phyloP scores from a whole-genome alignment of 192 early-diverging fungal genomes.

The Funneliformis geosporum region DNA sequence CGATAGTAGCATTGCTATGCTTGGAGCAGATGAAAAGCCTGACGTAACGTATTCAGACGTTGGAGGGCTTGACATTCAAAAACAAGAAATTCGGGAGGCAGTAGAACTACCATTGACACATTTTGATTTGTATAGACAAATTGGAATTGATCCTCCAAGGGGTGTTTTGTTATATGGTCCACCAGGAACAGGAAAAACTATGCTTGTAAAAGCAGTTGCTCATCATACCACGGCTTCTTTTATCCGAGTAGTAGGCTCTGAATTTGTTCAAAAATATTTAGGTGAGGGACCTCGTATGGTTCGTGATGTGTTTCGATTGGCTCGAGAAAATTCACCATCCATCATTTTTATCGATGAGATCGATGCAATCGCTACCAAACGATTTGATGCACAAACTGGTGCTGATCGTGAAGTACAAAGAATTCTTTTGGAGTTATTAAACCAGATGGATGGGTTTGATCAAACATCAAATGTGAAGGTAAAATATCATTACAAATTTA shows the following conservation, averaged over 20 bases:
- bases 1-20: slow-evolving; percentile 86
- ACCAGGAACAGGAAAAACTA: slow-evolving; percentile 98
- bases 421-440: slow-evolving; percentile 94
- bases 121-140: slow-evolving; percentile 96
- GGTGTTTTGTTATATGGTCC: slow-evolving; percentile 99
- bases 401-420: slow-evolving; percentile 99
- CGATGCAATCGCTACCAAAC: slow-evolving; percentile 97
- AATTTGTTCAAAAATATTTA: slow-evolving; percentile 99
- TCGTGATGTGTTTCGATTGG: slow-evolving; percentile 94
- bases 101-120: slow-evolving; percentile 98
- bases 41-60: slow-evolving; percentile 82
- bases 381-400: slow-evolving; percentile 97
- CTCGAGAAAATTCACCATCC: slow-evolving; percentile 94
- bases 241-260: slow-evolving; percentile 95
- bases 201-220: slow-evolving; percentile 98
- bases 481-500: not conserved
- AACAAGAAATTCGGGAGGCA: slow-evolving; percentile 92
- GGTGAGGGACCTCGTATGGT: slow-evolving; percentile 98
- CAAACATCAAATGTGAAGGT: slow-evolving; percentile 97
- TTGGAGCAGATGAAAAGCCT: slow-evolving; percentile 77
- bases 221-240: slow-evolving; percentile 97
- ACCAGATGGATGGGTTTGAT: slow-evolving; percentile 99
- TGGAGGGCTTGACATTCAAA: slow-evolving; percentile 89
- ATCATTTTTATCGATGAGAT: slow-evolving; percentile 99
- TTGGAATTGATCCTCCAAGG: slow-evolving; percentile 98